phyloP scores from a whole-genome alignment of 2,329 filamentous ascomycete genomes.

The Monosporascus cannonballus region DNA sequence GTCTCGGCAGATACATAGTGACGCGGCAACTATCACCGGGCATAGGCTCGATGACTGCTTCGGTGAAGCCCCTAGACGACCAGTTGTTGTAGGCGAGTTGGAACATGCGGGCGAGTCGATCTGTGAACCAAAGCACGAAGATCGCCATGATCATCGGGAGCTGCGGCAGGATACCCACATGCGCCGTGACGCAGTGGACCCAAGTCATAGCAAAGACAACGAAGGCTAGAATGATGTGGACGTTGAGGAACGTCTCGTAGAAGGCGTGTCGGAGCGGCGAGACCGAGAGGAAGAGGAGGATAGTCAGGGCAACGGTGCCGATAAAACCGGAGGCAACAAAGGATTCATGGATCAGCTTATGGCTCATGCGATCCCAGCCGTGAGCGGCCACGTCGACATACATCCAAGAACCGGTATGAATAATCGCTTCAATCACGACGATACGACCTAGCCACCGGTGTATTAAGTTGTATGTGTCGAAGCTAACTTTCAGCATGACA shows the following conservation, averaged over 20 bases:
- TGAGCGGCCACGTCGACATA: conserved; percentile 62
- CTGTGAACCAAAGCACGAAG: conserved; percentile 69
- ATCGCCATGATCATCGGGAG: conserved; percentile 69
- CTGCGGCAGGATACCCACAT: conserved; percentile 63
- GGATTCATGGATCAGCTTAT: conserved; percentile 47
- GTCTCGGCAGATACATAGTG: conserved; percentile 62
- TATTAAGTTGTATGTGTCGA: conserved; percentile 91
- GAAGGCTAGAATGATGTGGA: conserved; percentile 72
- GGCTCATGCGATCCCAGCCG: conserved; percentile 53
- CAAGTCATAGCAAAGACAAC: conserved; percentile 66
- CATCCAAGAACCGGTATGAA: conserved; percentile 68
- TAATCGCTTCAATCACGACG: conserved; percentile 60
- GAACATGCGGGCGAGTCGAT: conserved; percentile 59
- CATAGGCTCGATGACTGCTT: conserved; percentile 61
- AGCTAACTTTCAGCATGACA: conserved; percentile 73
- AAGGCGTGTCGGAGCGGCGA: conserved; percentile 87
- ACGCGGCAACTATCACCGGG: conserved; percentile 65
- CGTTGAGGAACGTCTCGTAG: conserved; percentile 91
- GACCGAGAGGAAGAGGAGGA: conserved; percentile 64
- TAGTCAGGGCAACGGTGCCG: conserved; percentile 53
- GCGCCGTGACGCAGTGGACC: conserved; percentile 67
- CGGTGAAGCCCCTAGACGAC: conserved; percentile 51
- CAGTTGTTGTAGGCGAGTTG: conserved; percentile 63
- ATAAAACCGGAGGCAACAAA: conserved; percentile 64
- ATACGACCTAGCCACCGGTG: conserved; percentile 80